Percentiles rank a stretch among this genome's conserved stretches.
Conservation (phyloP, 768 basidiomycete genomes). For the Albatrellus ellisii region DNA sequence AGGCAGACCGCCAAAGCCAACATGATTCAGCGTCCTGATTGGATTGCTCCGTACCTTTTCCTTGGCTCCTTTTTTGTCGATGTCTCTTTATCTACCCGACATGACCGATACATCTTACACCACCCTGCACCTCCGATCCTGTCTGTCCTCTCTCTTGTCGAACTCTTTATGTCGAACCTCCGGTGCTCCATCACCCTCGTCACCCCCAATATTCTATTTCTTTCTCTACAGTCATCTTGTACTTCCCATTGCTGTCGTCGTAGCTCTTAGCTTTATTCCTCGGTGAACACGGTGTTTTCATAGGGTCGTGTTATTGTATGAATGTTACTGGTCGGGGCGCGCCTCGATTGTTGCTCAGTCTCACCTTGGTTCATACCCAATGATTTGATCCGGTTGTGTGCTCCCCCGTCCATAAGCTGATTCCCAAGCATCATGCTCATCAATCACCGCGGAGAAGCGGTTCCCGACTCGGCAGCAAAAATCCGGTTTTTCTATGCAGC, state of each 20-base stretch:
- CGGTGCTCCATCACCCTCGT: not conserved
- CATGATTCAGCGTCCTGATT: constrained; percentile 12
- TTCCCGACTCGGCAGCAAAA: constrained; percentile 8
- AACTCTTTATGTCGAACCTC: constrained; percentile 5
- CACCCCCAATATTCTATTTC: not conserved
- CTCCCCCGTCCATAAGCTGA: not conserved
- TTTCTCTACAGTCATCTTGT: not conserved
- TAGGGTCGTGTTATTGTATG: constrained; percentile 13
- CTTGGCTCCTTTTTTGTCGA: constrained; percentile 15
- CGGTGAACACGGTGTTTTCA: constrained; percentile 15
- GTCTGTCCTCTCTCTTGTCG: constrained; percentile 19
- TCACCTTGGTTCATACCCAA: constrained; percentile 6
- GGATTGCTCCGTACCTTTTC: constrained; percentile 19
- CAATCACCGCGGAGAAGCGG: constrained; percentile 11
- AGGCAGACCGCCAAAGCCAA: constrained; percentile 47
- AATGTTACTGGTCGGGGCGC: constrained; percentile 9
- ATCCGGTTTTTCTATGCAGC: constrained; percentile 8
- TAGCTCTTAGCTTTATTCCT: constrained; percentile 13
- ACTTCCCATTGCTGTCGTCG: constrained; percentile 5
- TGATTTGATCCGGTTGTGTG: constrained; percentile 2
- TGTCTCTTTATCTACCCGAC: constrained; percentile 15
- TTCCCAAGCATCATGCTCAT: constrained; percentile 1
- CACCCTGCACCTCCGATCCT: constrained; percentile 21
- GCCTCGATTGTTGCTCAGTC: constrained; percentile 2
- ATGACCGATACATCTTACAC: constrained; percentile 23